Evolutionary conservation across 441 rosid genomes (phyloP).

Genomic region (Sinapis alba): DNA sequence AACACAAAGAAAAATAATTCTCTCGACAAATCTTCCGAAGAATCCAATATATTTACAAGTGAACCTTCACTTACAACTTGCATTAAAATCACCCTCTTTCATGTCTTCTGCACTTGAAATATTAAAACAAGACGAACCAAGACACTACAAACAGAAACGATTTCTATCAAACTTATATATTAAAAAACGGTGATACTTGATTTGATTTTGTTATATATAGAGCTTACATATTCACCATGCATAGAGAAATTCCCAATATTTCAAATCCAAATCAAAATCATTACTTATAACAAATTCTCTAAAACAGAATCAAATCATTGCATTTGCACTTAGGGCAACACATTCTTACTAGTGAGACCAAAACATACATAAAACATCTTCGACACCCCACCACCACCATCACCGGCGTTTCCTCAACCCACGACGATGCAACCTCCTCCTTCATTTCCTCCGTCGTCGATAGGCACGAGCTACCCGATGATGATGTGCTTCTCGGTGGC

Average conservation of each 20-base stretch:
- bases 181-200: background rate
- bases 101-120: too few species aligned
- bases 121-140: too few species aligned
- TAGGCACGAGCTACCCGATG: slow-evolving; percentile 27
- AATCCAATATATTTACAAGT: too few species aligned
- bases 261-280: background rate
- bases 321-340: slow-evolving; percentile 19
- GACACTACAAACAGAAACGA: too few species aligned
- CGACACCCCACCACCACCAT: slow-evolving; percentile 29
- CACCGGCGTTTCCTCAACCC: slow-evolving; percentile 14
- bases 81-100: too few species aligned
- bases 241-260: background rate
- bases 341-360: slow-evolving; percentile 4
- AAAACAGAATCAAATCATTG: background rate
- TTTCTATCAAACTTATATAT: too few species aligned
- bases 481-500: slow-evolving; percentile 13
- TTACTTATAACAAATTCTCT: background rate
- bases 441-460: slow-evolving; percentile 33
- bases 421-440: slow-evolving; percentile 40
- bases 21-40: too few species aligned
- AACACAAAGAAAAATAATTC: too few species aligned
- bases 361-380: slow-evolving; percentile 24
- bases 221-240: background rate
- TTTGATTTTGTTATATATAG: background rate
- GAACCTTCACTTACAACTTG: too few species aligned